Conservation (phyloP, 257 asterid genomes). For the Paulownia fortunei region DNA sequence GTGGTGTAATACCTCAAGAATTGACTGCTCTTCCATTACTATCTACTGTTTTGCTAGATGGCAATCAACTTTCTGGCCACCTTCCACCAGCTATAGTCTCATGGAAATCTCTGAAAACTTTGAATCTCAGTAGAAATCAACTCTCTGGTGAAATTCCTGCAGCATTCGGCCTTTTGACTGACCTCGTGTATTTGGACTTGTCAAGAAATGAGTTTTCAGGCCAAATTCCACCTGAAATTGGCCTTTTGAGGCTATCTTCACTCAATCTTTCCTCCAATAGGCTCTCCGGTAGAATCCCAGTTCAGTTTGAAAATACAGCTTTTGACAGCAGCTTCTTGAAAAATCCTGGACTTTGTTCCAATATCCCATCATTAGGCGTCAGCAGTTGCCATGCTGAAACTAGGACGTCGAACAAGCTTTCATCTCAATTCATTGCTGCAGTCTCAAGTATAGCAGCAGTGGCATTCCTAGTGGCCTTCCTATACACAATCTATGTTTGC, state of each 20-base stretch:
- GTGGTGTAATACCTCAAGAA: constrained; percentile 63
- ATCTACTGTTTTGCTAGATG: constrained; percentile 50
- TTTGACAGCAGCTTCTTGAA: constrained; percentile 64
- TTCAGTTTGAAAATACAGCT: constrained; percentile 55
- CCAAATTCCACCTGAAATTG: constrained; percentile 61
- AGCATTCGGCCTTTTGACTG: constrained; percentile 51
- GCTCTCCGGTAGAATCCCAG: constrained; percentile 71
- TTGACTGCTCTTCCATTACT: constrained; percentile 62
- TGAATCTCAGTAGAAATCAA: constrained; percentile 64
- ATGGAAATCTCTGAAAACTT: constrained; percentile 58
- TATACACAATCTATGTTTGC: constrained; percentile 50
- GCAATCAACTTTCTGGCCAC: constrained; percentile 67
- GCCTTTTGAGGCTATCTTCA: constrained; percentile 30
- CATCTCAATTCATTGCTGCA: constrained; percentile 56
- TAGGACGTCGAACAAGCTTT: constrained; percentile 40
- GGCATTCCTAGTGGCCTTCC: constrained; percentile 42
- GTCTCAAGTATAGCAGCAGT: constrained; percentile 64
- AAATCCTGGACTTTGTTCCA: constrained; percentile 70
- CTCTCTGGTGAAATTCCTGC: constrained; percentile 78
- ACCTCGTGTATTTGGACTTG: constrained; percentile 62
- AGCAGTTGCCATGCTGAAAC: constrained; percentile 38
- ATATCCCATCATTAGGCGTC: constrained; percentile 51
- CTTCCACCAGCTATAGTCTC: constrained; percentile 66
- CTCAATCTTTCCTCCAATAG: constrained; percentile 78
- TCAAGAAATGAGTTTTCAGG: constrained; percentile 78